Percentiles rank a stretch among this genome's conserved stretches.
phyloP scores from a whole-genome alignment of 164 flowering plant genomes.

The Paratinospora sagittata region DNA sequence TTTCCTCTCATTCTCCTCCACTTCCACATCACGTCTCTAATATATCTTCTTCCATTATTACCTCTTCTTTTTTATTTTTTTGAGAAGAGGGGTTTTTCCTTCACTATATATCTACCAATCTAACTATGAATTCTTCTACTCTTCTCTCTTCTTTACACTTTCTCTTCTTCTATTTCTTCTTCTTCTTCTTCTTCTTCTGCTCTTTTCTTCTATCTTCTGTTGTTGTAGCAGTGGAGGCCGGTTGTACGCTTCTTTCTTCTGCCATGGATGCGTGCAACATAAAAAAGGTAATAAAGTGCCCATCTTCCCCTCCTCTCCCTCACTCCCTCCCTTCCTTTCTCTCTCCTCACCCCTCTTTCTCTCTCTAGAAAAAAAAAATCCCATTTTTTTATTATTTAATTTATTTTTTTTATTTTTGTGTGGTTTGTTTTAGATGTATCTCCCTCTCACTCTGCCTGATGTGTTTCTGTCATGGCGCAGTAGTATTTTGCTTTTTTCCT shows the following conservation, averaged over 20 bases:
- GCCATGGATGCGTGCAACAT: conserved; percentile 27
- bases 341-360: too few species aligned
- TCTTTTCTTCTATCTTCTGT: conserved; percentile 7
- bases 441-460: conserved; percentile 16
- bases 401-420: conserved; percentile 23
- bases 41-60: too few species aligned
- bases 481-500: conserved; percentile 5
- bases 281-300: conserved; percentile 25
- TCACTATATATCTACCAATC: conserved; percentile 10
- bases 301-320: conserved; percentile 14
- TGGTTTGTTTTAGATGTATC: conserved; percentile 39
- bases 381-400: neutral
- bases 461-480: conserved; percentile 21
- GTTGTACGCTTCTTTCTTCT: conserved; percentile 8
- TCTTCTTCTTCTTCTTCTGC: conserved; percentile 17
- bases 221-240: neutral
- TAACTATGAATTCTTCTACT: too few species aligned
- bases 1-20: conserved; percentile 11
- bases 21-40: conserved; percentile 12
- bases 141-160: neutral
- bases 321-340: conserved; percentile 13
- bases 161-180: neutral
- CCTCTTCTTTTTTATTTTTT: too few species aligned
- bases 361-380: too few species aligned
- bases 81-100: too few species aligned